Evolutionary conservation across 2,329 filamentous ascomycete species (phyloP).

Genomic region (Ascosphaera pollenicola): DNA sequence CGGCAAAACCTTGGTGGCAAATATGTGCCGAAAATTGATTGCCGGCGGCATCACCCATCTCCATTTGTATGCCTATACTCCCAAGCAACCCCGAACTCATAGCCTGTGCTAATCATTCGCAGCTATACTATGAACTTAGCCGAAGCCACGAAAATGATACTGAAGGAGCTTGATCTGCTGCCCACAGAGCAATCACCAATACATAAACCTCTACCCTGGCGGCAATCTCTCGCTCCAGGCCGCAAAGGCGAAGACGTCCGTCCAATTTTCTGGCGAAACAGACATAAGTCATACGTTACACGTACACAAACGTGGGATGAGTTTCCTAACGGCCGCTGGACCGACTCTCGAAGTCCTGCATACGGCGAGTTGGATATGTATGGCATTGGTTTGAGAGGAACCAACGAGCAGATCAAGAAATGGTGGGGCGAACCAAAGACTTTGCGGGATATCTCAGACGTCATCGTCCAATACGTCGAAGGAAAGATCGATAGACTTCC

Average conservation of each 20-base stretch:
- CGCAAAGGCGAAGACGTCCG: slow-evolving; percentile 86
- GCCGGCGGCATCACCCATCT: slow-evolving; percentile 65
- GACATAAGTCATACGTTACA: slow-evolving; percentile 84
- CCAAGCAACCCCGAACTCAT: not conserved
- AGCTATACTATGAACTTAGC: slow-evolving; percentile 97
- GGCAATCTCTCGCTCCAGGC: slow-evolving; percentile 75
- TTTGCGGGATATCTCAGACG: slow-evolving; percentile 54
- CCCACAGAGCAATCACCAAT: slow-evolving; percentile 57
- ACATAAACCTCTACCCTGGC: slow-evolving; percentile 86
- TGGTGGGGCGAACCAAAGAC: slow-evolving; percentile 76
- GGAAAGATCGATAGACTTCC: slow-evolving; percentile 64
- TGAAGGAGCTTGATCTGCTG: slow-evolving; percentile 69
- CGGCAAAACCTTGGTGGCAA: slow-evolving; percentile 65
- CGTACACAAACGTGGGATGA: slow-evolving; percentile 98
- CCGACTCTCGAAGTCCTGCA: slow-evolving; percentile 84
- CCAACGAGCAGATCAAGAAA: slow-evolving; percentile 87
- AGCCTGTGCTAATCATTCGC: slow-evolving; percentile 1
- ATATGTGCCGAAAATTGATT: slow-evolving; percentile 75
- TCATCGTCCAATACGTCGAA: slow-evolving; percentile 71
- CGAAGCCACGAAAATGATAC: slow-evolving; percentile 77
- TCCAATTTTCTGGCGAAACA: slow-evolving; percentile 96
- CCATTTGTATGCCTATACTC: slow-evolving; percentile 42
- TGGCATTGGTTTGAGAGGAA: slow-evolving; percentile 79
- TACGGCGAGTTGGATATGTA: slow-evolving; percentile 93
- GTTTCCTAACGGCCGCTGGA: slow-evolving; percentile 97